Base-by-base conservation (phyloP, 2,329 filamentous ascomycete species). In the Ascochyta koolunga region DNA sequence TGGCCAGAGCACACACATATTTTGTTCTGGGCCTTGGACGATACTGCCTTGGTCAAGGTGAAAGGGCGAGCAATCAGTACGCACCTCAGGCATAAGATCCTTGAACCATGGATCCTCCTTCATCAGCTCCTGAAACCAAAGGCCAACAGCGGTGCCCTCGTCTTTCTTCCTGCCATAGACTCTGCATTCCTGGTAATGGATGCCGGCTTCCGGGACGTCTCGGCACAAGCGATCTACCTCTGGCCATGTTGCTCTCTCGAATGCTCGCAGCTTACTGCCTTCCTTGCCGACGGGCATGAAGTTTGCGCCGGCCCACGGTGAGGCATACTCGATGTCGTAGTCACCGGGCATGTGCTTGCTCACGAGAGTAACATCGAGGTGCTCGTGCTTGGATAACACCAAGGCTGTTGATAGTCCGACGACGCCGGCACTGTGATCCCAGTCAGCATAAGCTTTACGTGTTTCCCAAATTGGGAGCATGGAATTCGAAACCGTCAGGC, bases 301-400 rank as follows among this genome's bases (percentile, higher is more conserved):
- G 69, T 93, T 93, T 54, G 90, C 91, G 11, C 91, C 91, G 13
- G 91, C 91, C 89, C 90, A 96, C 0, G 91, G 91, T 15, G 90
- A 95, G 3, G 91, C 89, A 73, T 96, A 96, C 80, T 96, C 90
- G 59, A 92, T 88, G 65, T 96, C 89, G 74, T 93, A 96, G 78
- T 96, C 92, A 22, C 93, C 92, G 0, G 92, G 92, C 90, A 96
- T 95, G 71, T 96, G 89, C 71, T 95, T 96, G 11, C 89, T 86
- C 32, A 91, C 80, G 40, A 96, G 80, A 0, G 89, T 92, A 60
- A 96, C 76, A 22, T 79, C 78, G 62, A 87, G 82, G 10, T 75
- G 66, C 5, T 77, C 73, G 63, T 86, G 80, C 54, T 80, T 79
- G 11, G 86, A 86, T 13, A 89, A 76, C 15, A 85, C 74, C 21